phyloP scores from a whole-genome alignment of 768 basidiomycete species.

The Megacollybia marginata region DNA sequence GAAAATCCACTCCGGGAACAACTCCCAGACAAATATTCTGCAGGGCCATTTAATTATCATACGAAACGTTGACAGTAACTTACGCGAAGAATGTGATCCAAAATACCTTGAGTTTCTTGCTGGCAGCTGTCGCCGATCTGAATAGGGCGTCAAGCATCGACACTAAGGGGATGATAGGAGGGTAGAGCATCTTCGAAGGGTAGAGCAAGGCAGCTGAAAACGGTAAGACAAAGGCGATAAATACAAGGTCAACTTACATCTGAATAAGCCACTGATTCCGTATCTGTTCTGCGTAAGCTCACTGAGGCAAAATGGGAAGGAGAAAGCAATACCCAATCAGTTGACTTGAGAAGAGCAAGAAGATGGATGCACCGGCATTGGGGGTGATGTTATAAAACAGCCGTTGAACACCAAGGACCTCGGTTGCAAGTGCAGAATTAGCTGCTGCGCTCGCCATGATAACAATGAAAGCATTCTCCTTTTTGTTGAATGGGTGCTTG shows the following conservation, averaged over 20 bases:
- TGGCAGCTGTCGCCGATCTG: slow-evolving; percentile 28
- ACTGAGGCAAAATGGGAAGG: slow-evolving; percentile 41
- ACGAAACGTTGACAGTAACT: slow-evolving; percentile 13
- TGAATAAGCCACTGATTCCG: no score
- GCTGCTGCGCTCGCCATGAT: slow-evolving; percentile 52
- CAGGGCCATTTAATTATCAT: background rate
- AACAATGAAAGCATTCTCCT: slow-evolving; percentile 51
- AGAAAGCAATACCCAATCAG: slow-evolving; percentile 48
- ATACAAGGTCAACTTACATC: background rate
- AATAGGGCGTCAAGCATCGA: slow-evolving; percentile 45
- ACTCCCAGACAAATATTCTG: slow-evolving; percentile 42
- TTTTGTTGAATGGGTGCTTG: slow-evolving; percentile 56
- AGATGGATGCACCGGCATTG: slow-evolving; percentile 35
- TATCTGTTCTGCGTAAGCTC: no score
- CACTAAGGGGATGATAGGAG: slow-evolving; percentile 35
- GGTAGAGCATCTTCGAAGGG: slow-evolving; percentile 47
- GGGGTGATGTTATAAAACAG: slow-evolving; percentile 48
- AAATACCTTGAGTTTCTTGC: slow-evolving; percentile 40
- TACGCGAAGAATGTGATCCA: slow-evolving; percentile 38
- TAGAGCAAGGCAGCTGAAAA: slow-evolving; percentile 37
- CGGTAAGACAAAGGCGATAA: background rate
- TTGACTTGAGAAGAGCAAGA: slow-evolving; percentile 32
- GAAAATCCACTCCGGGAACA: slow-evolving; percentile 51
- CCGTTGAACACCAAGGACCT: slow-evolving; percentile 46
- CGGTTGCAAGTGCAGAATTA: slow-evolving; percentile 45